Base-by-base conservation (phyloP, 768 basidiomycete species). In the Tephrocybe rancida region DNA sequence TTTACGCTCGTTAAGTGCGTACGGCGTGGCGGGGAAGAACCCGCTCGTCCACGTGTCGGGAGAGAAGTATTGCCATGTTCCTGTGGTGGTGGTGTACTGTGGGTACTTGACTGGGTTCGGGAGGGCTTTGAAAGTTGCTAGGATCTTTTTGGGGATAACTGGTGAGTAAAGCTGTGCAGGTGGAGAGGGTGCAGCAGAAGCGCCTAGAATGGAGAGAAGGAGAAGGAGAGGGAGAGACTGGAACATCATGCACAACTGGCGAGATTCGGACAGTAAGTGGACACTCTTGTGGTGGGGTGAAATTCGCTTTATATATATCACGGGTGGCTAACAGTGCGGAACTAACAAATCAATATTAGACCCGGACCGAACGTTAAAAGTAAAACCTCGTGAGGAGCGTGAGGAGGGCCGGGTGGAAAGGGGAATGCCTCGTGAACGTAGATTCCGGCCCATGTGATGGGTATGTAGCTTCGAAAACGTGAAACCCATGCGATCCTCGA, bases 21-120 rank as follows among this genome's bases (percentile, higher is more conserved):
- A 88, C 19, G 77, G 69, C 3, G 81, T 80, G 4, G 76, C 74
- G 0, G 86, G 85, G 65, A 88, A 84, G 73, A 88, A 88, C 1
- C 86, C 86, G 2, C 84, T 80, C 0, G 86, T 87, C 87, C 87
- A 88, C 2, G 79, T 81, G 58, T 86, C 75, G 0, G 85, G 77
- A 5, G 50, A 35, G 67, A 85, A 83, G 58, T 73, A 76, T 5
- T 71, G 64, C 87, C 86, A 88, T 2, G 66, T 61, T 1, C 86
- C 86, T 0, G 57, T 63, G 25, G 59, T 57, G 19, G 62, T 68
- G 55, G 88, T 89, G 56, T 81, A 86, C 59, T 87, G 82, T 27
- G 61, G 61, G 46, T 62, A 62, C 22, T 52, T 58, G 26, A 77
- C 64, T 2, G 81, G 74, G n/a, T 66, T 59, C 22, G 78, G 71